Evolutionary conservation across 441 rosid species (phyloP).

Genomic region (Gossypium armourianum): DNA sequence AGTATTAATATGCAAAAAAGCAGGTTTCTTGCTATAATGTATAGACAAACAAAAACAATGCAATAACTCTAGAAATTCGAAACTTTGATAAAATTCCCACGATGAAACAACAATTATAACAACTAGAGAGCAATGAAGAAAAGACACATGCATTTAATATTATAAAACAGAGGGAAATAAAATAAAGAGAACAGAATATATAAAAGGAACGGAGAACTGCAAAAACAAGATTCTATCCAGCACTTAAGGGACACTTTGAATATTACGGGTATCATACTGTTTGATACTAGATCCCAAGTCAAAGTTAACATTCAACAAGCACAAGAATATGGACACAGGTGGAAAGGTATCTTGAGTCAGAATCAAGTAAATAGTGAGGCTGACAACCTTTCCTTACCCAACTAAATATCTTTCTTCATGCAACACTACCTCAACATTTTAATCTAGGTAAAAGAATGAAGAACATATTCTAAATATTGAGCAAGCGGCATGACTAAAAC

Average conservation of each 20-base stretch:
- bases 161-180: neutral
- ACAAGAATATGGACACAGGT: neutral
- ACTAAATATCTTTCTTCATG: neutral
- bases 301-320: neutral
- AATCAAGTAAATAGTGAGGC: neutral
- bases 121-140: neutral
- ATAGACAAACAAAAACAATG: neutral
- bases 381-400: neutral
- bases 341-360: neutral
- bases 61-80: neutral
- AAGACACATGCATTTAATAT: neutral
- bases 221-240: neutral
- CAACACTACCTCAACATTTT: neutral
- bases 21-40: neutral
- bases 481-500: neutral
- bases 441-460: conserved; percentile 2
- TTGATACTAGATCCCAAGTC: neutral
- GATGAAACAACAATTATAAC: neutral
- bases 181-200: neutral
- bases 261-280: neutral
- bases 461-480: neutral
- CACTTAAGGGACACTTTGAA: neutral
- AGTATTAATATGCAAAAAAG: neutral
- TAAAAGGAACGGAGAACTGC: neutral
- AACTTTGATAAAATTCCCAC: neutral